phyloP scores from a whole-genome alignment of 2,329 filamentous ascomycete species.

The Thelonectria rubi region DNA sequence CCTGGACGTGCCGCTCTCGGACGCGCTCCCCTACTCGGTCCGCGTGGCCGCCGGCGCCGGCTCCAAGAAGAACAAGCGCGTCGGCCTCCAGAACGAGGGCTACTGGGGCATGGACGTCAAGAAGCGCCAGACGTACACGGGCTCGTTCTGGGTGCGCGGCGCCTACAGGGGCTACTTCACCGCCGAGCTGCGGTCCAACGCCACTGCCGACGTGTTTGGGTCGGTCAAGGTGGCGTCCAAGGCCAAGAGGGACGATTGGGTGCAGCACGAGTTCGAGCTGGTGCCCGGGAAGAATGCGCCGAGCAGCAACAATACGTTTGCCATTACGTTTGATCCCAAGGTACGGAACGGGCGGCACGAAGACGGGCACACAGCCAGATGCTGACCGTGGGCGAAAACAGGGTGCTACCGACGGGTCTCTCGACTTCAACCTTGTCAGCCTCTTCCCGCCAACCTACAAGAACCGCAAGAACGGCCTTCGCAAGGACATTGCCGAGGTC shows the following conservation, averaged over 20 bases:
- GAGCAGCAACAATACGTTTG: slow-evolving; percentile 65
- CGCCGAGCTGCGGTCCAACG: slow-evolving; percentile 55
- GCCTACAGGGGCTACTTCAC: slow-evolving; percentile 58
- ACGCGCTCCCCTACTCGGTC: slow-evolving; percentile 61
- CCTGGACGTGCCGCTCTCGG: slow-evolving; percentile 58
- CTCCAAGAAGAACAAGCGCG: slow-evolving; percentile 37
- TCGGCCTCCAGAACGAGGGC: slow-evolving; percentile 62
- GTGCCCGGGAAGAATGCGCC: slow-evolving; percentile 56
- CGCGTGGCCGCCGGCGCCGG: slow-evolving; percentile 49
- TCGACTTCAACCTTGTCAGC: slow-evolving; percentile 67
- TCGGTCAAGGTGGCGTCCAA: slow-evolving; percentile 57
- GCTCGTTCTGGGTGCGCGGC: slow-evolving; percentile 64
- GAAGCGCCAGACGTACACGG: slow-evolving; percentile 57
- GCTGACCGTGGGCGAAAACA: slow-evolving; percentile 23
- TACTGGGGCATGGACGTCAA: slow-evolving; percentile 67
- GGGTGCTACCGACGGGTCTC: slow-evolving; percentile 50
- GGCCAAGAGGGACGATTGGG: slow-evolving; percentile 55
- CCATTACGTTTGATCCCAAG: slow-evolving; percentile 60
- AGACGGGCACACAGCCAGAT: background rate
- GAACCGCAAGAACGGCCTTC: slow-evolving; percentile 64
- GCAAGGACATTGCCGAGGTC: slow-evolving; percentile 63
- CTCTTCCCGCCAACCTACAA: slow-evolving; percentile 70
- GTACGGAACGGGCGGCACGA: background rate
- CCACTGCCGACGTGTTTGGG: slow-evolving; percentile 56
- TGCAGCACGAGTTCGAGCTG: slow-evolving; percentile 60